Evolutionary conservation across 352 stramenopile species (phyloP).

Genomic region (Blastocystis sp.): DNA sequence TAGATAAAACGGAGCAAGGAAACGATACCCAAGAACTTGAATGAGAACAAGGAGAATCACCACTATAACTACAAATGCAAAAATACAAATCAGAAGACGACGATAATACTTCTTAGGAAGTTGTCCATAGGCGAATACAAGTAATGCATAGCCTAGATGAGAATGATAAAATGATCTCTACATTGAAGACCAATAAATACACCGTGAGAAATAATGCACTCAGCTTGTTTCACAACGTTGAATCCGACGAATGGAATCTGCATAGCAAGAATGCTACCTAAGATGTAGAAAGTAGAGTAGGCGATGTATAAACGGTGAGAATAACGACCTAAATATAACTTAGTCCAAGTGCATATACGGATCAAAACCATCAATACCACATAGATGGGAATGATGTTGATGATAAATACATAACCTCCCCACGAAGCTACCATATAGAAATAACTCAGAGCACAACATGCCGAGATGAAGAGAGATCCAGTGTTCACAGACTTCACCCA

Average conservation of each 20-base stretch:
- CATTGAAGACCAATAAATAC: constrained; percentile 79
- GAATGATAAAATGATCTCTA: not conserved
- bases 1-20: not conserved
- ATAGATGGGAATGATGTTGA: constrained; percentile 97
- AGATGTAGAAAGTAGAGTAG: constrained; percentile 93
- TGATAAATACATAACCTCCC: constrained; percentile 97
- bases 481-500: constrained; percentile 81
- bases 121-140: constrained; percentile 65
- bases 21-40: constrained; percentile 70
- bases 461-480: constrained; percentile 70
- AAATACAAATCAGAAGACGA: constrained; percentile 67
- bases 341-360: not conserved
- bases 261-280: constrained; percentile 91
- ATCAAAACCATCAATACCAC: constrained; percentile 87
- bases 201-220: constrained; percentile 76
- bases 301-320: constrained; percentile 89
- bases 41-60: constrained; percentile 70
- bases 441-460: constrained; percentile 83
- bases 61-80: constrained; percentile 69
- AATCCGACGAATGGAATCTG: constrained; percentile 95
- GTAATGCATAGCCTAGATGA: constrained; percentile 37
- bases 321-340: constrained; percentile 76
- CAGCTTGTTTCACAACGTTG: constrained; percentile 80
- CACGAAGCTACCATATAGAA: constrained; percentile 94
- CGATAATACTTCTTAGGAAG: constrained; percentile 73